phyloP scores from a whole-genome alignment of 2,329 filamentous ascomycete genomes.

The Fusarium nodosum region DNA sequence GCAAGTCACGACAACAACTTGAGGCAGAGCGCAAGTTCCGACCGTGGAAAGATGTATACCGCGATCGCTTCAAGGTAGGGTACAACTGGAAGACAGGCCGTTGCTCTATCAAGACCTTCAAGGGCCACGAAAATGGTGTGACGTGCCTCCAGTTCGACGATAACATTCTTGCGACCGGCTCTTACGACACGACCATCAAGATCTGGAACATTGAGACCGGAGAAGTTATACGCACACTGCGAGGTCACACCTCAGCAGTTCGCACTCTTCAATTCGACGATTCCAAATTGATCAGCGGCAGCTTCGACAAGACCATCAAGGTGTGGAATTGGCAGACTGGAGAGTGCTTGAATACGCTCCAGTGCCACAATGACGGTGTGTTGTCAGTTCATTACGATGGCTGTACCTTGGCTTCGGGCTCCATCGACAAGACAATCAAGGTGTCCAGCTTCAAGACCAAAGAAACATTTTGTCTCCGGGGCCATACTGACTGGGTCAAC shows the following conservation, averaged over 20 bases:
- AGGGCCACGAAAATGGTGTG: constrained; percentile 84
- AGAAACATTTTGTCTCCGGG: constrained; percentile 82
- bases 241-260: constrained; percentile 85
- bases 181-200: constrained; percentile 94
- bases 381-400: constrained; percentile 90
- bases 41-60: constrained; percentile 97
- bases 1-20: constrained; percentile 53
- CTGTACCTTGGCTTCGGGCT: constrained; percentile 87
- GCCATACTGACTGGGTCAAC: constrained; percentile 96
- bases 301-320: constrained; percentile 87
- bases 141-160: constrained; percentile 77
- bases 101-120: constrained; percentile 85
- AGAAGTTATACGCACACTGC: constrained; percentile 85
- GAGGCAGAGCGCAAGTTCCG: constrained; percentile 67
- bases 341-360: constrained; percentile 83
- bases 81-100: constrained; percentile 98
- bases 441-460: constrained; percentile 93
- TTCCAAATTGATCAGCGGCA: constrained; percentile 89
- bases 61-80: constrained; percentile 93
- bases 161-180: constrained; percentile 90
- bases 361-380: constrained; percentile 84
- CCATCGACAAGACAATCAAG: constrained; percentile 89
- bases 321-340: constrained; percentile 98
- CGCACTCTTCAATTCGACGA: constrained; percentile 94
- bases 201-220: constrained; percentile 96